phyloP scores from a whole-genome alignment of 306 rosid species.

The Macrotyloma uniflorum region DNA sequence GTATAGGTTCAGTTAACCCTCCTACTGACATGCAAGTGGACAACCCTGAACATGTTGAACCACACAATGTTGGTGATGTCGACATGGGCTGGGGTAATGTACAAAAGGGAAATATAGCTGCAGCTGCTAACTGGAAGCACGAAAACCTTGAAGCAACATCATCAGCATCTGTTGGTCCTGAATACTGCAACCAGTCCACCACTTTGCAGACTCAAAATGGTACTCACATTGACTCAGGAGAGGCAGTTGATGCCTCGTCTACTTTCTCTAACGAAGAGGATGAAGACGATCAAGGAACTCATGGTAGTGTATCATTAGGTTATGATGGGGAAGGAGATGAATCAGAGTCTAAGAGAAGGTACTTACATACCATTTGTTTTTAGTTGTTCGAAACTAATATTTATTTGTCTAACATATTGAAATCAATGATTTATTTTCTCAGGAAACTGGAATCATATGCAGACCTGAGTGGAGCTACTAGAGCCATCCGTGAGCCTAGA shows the following conservation, averaged over 20 bases:
- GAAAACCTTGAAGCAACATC: constrained; percentile 85
- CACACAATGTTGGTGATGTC: constrained; percentile 60
- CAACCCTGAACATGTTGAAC: constrained; percentile 61
- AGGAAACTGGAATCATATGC: constrained; percentile 92
- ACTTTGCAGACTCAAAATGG: constrained; percentile 72
- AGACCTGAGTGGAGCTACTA: constrained; percentile 94
- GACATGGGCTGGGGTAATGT: constrained; percentile 58
- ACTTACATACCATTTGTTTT: constrained; percentile 20
- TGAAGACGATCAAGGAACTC: constrained; percentile 88
- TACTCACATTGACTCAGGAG: constrained; percentile 64
- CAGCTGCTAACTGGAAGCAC: constrained; percentile 68
- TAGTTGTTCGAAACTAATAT: constrained; percentile 3
- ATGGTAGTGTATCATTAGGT: constrained; percentile 85
- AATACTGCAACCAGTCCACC: constrained; percentile 62
- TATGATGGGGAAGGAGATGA: constrained; percentile 92
- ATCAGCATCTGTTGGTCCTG: constrained; percentile 67
- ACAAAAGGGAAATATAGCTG: constrained; percentile 56
- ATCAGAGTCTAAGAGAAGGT: constrained; percentile 96
- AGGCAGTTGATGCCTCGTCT: constrained; percentile 83
- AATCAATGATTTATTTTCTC: constrained; percentile 40
- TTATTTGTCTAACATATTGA: constrained; percentile 23
- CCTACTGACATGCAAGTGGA: constrained; percentile 70
- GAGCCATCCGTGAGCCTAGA: constrained; percentile 98
- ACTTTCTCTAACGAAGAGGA: constrained; percentile 92
- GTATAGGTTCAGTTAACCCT: constrained; percentile 59